These are phyloP conservation scores for Starmerella bacillaris DNA, from an alignment of 805 yeast species.

Conservation along the genomic window DNA sequence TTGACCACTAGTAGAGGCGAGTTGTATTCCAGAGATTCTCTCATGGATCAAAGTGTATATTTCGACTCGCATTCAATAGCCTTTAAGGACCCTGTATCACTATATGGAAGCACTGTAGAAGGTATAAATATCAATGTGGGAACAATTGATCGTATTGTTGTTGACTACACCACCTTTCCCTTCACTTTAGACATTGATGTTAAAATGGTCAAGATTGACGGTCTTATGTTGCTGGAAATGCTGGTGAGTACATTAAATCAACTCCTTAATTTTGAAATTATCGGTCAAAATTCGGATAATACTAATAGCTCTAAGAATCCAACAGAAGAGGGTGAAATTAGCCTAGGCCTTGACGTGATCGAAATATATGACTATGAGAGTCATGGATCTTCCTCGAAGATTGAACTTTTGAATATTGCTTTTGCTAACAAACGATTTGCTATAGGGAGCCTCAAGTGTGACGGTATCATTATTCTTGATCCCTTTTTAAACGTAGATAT, in stretches of 20 bases:
- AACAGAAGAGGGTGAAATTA: too few species aligned
- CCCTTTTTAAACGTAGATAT: not conserved
- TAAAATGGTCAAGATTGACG: conserved; percentile 6
- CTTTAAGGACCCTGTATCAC: not conserved
- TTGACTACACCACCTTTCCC: conserved; percentile 5
- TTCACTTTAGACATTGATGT: conserved; percentile 2
- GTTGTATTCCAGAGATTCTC: not conserved
- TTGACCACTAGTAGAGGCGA: too few species aligned
- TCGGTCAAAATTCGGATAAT: too few species aligned
- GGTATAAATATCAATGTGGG: conserved; percentile 5
- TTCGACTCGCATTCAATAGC: conserved; percentile 6
- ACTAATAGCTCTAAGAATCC: too few species aligned
- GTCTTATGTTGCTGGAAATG: too few species aligned
- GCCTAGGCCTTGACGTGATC: too few species aligned
- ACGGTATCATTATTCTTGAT: not conserved
- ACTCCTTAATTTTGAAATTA: too few species aligned
- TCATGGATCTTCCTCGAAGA: not conserved
- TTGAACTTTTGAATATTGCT: not conserved
- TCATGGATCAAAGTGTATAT: conserved; percentile 6
- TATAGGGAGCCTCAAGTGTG: not conserved
- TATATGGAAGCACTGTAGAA: not conserved
- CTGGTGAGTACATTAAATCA: too few species aligned
- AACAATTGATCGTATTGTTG: conserved; percentile 3
- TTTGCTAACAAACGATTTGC: not conserved
- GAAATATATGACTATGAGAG: not conserved